These are phyloP conservation scores for Fusarium vanettenii DNA, from an alignment of 2,329 filamentous ascomycete genomes.

Conservation along the genomic window DNA sequence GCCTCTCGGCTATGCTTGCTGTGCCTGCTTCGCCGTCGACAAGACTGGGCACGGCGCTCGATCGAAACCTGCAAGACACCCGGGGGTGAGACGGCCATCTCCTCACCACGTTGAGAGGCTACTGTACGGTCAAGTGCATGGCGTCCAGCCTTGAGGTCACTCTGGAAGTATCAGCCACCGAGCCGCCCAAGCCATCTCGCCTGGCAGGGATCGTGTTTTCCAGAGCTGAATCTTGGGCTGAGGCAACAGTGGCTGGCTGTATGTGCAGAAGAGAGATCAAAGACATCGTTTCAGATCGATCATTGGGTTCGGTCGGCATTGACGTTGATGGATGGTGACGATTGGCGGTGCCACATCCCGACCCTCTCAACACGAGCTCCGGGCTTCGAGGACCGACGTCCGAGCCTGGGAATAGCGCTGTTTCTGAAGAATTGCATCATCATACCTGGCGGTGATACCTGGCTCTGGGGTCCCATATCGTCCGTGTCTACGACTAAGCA, in stretches of 20 bases:
- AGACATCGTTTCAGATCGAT: constrained; percentile 36
- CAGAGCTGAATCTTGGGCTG: constrained; percentile 19
- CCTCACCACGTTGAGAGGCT: constrained; percentile 29
- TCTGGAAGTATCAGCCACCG: constrained; percentile 8
- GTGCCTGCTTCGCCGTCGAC: constrained; percentile 24
- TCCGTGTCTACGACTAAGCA: constrained; percentile 13
- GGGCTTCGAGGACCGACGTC: constrained; percentile 25
- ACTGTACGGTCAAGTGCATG: constrained; percentile 23
- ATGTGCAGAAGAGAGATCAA: constrained; percentile 15
- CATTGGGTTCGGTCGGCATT: constrained; percentile 34
- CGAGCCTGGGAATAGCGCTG: constrained; percentile 15
- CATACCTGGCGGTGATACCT: constrained; percentile 35
- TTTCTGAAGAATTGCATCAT: constrained; percentile 33
- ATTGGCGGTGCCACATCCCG: constrained; percentile 28
- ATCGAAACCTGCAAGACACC: constrained; percentile 35
- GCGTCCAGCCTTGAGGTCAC: constrained; percentile 14
- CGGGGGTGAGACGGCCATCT: constrained; percentile 36
- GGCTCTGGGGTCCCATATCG: constrained; percentile 16
- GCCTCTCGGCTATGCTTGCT: constrained; percentile 43
- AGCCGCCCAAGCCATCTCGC: constrained; percentile 16
- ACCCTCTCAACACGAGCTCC: constrained; percentile 31
- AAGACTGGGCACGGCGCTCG: constrained; percentile 25
- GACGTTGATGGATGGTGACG: constrained; percentile 14
- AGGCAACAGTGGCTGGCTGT: constrained; percentile 12
- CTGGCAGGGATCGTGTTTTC: constrained; percentile 8